Percentiles rank a stretch among this genome's conserved stretches.
Evolutionary conservation across 805 yeast genomes (phyloP).

Genomic region (Ogataea wickerhamii): DNA sequence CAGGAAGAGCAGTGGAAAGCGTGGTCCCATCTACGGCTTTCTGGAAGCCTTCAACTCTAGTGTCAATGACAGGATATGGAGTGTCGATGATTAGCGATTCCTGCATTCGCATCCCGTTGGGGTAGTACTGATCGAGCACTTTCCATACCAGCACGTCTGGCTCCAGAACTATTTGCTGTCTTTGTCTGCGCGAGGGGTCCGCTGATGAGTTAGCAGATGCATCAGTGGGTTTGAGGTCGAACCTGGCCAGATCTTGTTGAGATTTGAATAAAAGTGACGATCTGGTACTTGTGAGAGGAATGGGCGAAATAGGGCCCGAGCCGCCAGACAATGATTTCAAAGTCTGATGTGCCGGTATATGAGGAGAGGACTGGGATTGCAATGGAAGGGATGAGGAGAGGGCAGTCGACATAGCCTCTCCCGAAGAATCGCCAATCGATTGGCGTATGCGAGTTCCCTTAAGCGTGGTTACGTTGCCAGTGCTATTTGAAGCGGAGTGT

Average conservation of each 20-base stretch:
- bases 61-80: constrained; percentile 25
- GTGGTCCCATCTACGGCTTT: not conserved
- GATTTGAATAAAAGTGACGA: constrained; percentile 17
- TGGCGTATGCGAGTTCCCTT: constrained; percentile 1
- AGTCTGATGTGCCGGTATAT: constrained; percentile 1
- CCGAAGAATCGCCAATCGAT: not conserved
- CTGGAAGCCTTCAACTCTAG: not conserved
- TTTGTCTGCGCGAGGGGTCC: not conserved
- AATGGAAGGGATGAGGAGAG: not conserved
- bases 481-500: constrained; percentile 2
- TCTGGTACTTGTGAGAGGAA: constrained; percentile 25
- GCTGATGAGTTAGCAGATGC: constrained; percentile 3
- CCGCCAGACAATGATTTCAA: constrained; percentile 7
- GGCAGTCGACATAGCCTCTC: not conserved
- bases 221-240: constrained; percentile 6
- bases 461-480: not conserved
- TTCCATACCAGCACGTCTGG: constrained; percentile 63
- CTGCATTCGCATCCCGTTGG: constrained; percentile 62
- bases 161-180: constrained; percentile 32
- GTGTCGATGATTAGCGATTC: constrained; percentile 64
- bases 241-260: constrained; percentile 6
- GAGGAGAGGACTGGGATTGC: not conserved
- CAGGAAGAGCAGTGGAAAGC: not conserved
- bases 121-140: constrained; percentile 55
- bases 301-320: constrained; percentile 28